Evolutionary conservation across 306 rosid species (phyloP).

Genomic region (Cucumis cinereus): DNA sequence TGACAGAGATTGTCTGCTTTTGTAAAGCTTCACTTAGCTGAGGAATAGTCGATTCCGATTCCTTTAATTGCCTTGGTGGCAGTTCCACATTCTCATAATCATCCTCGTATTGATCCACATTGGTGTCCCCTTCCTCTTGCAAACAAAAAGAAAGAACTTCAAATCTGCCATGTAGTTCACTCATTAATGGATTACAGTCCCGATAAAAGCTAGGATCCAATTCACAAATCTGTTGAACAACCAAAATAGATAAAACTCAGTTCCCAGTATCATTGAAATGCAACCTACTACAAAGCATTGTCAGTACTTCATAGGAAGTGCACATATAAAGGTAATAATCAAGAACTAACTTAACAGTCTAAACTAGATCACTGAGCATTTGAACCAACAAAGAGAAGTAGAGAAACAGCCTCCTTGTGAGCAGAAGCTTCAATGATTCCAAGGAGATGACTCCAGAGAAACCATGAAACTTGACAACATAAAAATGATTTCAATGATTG

Average conservation of each 20-base stretch:
- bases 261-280: background rate
- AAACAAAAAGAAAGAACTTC: conserved; percentile 81
- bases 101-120: conserved; percentile 57
- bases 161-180: conserved; percentile 55
- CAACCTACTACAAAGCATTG: background rate
- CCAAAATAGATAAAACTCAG: background rate
- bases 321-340: background rate
- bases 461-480: background rate
- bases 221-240: conserved; percentile 45
- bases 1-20: conserved; percentile 40
- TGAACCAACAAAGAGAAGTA: background rate
- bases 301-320: background rate
- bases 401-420: background rate
- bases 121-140: conserved; percentile 60
- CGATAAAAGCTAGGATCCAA: conserved; percentile 78
- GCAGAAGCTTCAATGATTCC: background rate
- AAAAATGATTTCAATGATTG: background rate
- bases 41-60: conserved; percentile 27
- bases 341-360: background rate
- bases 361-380: background rate
- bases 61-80: conserved; percentile 17
- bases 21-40: conserved; percentile 49
- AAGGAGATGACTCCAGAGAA: background rate
- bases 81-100: conserved; percentile 22
- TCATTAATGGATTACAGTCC: conserved; percentile 61